Evolutionary conservation across 1,139 yeast genomes (phyloP), one percentile per base, ranked within the genome.

Genomic region (Scheffersomyces parashehatae): DNA sequence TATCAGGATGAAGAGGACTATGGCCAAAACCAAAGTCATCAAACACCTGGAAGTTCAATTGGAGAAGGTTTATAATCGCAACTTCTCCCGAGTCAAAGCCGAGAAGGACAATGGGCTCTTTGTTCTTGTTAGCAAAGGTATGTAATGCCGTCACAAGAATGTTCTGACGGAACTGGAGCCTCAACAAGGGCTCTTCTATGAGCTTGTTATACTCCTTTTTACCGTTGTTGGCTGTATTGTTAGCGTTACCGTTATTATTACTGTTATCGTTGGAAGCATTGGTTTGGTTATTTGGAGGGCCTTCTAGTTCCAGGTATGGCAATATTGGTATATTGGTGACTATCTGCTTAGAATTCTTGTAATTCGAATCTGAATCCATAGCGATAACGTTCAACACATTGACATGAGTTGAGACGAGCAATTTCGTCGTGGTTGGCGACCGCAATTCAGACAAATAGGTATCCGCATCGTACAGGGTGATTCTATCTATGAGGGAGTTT

Each of bases 1-100:
- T 43, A 9, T 50, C 54, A 2, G 48, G 28, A 26, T 34, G 38
- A 16, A 46, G 39, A n/a, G 13, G 40, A 6, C 12, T 31, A 8
- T 36, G 44, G 20, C 39, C 41, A 20, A 16, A 37, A 10, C 60
- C 59, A 36, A 62, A 49, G 35, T 58, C 59, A 39, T 65, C 62
- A 45, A 70, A 58, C 3, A 56, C 50, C 38, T 65, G 64, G 46
- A 52, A 66, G 4, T 62, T 60, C 42, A 68, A 56, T 11, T 62
- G 58, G 2, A 48, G 43, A 31, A 72, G 54, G 44, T 70, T 66
- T 26, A 73, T 41, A 4, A 70, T 43, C 10, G 68, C 36, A 1
- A 73, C 46, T 33, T 64, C 67, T 3, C 79, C 77, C 4, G 68
- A 53, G 46, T 65, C 68, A 38, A 71, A 58, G 1, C 78, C 79